A percentile compares a stretch with the other conserved stretches of the same genome.
Conservation (phyloP, 805 yeast species). For the Candida coleopterorum region DNA sequence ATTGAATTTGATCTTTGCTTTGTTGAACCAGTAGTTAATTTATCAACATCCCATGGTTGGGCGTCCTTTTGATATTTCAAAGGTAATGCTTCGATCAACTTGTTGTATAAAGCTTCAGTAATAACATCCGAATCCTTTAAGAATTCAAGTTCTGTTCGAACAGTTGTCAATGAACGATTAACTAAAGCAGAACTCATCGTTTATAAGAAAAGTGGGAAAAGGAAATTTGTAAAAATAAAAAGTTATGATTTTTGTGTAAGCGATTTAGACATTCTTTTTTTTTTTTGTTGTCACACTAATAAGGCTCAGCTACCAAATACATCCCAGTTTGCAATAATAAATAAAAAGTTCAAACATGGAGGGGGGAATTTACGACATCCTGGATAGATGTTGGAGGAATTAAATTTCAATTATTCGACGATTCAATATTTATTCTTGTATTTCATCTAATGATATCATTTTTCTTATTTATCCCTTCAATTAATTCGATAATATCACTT, state of each 20-base stretch:
- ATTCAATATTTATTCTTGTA: constrained; percentile 2
- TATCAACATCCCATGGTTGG: constrained; percentile 43
- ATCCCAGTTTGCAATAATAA: too few relatives aligned
- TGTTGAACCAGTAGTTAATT: constrained; percentile 16
- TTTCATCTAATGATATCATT: constrained; percentile 23
- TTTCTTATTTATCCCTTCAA: constrained; percentile 46
- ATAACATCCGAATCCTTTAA: constrained; percentile 71
- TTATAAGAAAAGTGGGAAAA: neutral
- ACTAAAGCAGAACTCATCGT: constrained; percentile 51
- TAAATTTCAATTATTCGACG: too few relatives aligned
- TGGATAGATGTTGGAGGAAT: too few relatives aligned
- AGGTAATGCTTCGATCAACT: constrained; percentile 52
- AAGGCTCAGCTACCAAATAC: too few relatives aligned
- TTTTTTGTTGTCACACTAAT: constrained; percentile 1
- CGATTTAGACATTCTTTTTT: neutral
- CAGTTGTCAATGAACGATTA: constrained; percentile 72
- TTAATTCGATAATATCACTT: constrained; percentile 38
- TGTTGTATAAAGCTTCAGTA: constrained; percentile 48
- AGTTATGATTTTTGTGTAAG: neutral
- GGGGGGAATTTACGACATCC: too few relatives aligned
- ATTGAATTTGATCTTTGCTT: constrained; percentile 4
- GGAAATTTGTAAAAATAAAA: neutral
- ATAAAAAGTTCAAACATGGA: too few relatives aligned
- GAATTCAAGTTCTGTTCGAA: constrained; percentile 78
- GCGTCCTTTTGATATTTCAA: constrained; percentile 48